Conservation (phyloP, 2,329 filamentous ascomycete genomes). For the Neonectria neomacrospora region DNA sequence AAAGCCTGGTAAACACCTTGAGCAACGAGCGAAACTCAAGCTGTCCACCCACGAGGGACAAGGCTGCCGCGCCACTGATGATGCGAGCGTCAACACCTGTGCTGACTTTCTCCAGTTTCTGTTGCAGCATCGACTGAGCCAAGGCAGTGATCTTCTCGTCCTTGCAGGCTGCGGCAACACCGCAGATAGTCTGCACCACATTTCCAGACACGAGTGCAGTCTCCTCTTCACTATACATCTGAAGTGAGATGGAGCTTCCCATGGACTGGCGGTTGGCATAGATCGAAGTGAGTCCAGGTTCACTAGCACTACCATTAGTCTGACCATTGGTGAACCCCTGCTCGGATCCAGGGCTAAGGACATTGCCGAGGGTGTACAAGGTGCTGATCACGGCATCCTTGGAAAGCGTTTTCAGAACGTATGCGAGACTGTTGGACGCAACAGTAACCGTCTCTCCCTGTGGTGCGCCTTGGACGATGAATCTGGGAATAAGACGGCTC, state of each 20-base stretch:
- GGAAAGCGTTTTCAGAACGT: conserved; percentile 82
- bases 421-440: conserved; percentile 86
- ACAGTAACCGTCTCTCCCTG: conserved; percentile 75
- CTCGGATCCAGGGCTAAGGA: conserved; percentile 79
- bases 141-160: conserved; percentile 94
- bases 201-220: conserved; percentile 81
- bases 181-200: conserved; percentile 94
- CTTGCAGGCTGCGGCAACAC: conserved; percentile 82
- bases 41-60: conserved; percentile 81
- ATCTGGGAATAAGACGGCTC: conserved; percentile 82
- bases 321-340: conserved; percentile 64
- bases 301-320: conserved; percentile 55
- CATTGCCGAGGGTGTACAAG: conserved; percentile 95
- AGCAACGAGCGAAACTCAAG: conserved; percentile 87
- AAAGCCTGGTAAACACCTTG: conserved; percentile 82
- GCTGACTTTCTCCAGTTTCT: conserved; percentile 90
- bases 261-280: conserved; percentile 68
- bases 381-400: conserved; percentile 96
- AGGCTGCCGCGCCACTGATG: conserved; percentile 80
- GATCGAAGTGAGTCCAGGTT: conserved; percentile 54
- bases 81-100: conserved; percentile 84
- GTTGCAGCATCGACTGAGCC: conserved; percentile 94
- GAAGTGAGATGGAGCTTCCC: conserved; percentile 83
- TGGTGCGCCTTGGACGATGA: conserved; percentile 86
- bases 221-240: conserved; percentile 81